Conservation (phyloP, 148 eudicot species). For the Silene conica region DNA sequence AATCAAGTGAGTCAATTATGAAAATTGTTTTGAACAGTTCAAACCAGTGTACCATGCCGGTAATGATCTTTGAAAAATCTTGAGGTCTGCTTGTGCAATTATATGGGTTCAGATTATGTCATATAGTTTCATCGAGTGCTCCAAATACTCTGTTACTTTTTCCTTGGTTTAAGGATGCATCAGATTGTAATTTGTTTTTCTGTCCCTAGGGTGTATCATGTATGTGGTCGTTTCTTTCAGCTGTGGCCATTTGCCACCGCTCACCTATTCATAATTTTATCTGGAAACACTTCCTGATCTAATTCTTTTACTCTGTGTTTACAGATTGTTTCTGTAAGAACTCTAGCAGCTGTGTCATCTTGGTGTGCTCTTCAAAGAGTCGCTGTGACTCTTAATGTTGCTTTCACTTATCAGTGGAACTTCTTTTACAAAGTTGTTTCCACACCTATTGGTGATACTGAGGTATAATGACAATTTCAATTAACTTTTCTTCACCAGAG, state of each 20-base stretch:
- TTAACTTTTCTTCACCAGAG: neutral
- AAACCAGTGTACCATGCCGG: neutral
- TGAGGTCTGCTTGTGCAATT: neutral
- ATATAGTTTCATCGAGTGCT: neutral
- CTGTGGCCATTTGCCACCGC: slow-evolving; percentile 16
- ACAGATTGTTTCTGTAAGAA: slow-evolving; percentile 64
- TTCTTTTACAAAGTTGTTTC: slow-evolving; percentile 59
- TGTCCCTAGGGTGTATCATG: neutral
- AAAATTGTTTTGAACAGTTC: neutral
- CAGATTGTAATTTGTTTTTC: neutral
- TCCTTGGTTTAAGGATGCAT: neutral
- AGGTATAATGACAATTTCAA: slow-evolving; percentile 40
- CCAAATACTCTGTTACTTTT: neutral
- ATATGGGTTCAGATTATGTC: neutral
- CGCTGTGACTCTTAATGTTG: slow-evolving; percentile 29
- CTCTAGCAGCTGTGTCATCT: slow-evolving; percentile 55
- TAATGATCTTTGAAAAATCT: neutral
- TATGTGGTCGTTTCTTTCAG: neutral
- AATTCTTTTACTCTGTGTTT: slow-evolving; percentile 12
- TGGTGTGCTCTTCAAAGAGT: slow-evolving; percentile 48
- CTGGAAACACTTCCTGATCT: slow-evolving; percentile 1
- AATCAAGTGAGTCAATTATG: neutral
- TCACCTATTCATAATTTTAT: neutral
- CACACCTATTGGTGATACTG: slow-evolving; percentile 44
- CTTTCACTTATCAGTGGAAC: slow-evolving; percentile 54